A percentile compares a stretch with the other conserved stretches of the same genome.
These are phyloP conservation scores for Drechslerella dactyloides DNA, from an alignment of 2,329 filamentous ascomycete genomes.

Conservation along the genomic window DNA sequence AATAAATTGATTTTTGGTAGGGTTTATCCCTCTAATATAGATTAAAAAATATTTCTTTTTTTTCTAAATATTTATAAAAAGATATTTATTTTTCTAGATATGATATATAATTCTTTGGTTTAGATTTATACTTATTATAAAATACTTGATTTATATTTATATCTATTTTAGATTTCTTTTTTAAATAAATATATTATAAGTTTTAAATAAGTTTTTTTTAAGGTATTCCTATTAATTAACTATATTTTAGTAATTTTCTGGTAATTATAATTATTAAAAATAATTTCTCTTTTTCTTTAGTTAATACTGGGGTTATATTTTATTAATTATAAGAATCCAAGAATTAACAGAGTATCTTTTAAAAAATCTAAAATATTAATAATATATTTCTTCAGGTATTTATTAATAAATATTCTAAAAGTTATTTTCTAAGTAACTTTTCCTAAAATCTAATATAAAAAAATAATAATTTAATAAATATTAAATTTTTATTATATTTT, in stretches of 20 bases:
- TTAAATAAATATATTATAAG: neutral
- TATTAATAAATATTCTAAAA: neutral
- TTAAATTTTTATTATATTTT: neutral
- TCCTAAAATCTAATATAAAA: neutral
- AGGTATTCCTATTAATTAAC: neutral
- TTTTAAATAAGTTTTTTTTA: neutral
- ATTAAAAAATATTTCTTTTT: neutral
- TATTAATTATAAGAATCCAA: neutral
- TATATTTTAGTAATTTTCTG: neutral
- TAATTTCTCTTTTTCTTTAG: neutral
- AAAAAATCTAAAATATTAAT: neutral
- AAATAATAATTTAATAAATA: neutral
- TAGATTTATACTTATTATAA: neutral
- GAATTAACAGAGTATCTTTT: neutral
- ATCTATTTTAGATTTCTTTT: neutral
- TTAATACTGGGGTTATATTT: neutral
- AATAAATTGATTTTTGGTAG: neutral
- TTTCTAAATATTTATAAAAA: neutral
- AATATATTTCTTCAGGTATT: neutral
- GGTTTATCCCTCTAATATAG: neutral
- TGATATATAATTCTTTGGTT: neutral
- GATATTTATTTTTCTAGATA: neutral
- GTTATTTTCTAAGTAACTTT: neutral
- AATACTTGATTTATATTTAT: neutral
- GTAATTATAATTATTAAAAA: neutral